Evolutionary conservation across 2,329 filamentous ascomycete genomes (phyloP), one percentile per base, ranked within the genome.

Genomic region (Ophiostoma fasciatum): DNA sequence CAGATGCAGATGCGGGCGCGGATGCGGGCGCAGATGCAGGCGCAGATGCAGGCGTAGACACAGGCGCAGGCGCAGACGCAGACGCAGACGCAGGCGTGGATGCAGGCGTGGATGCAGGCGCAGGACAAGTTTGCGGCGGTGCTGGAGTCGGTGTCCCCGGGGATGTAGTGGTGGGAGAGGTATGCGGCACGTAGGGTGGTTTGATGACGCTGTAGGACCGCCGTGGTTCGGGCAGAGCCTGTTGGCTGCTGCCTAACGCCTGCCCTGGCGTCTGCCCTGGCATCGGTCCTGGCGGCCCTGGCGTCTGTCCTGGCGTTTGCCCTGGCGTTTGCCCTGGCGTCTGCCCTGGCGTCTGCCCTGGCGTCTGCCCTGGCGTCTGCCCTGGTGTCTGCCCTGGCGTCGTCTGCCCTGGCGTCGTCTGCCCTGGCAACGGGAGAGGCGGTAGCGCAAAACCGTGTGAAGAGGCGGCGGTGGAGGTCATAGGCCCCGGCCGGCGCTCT

Each of bases 151-250:
- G n/a, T n/a, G n/a, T n/a, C n/a, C n/a, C 17, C 10, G 33, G 27
- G 2, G 36, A 8, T 9, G 35, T 33, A n/a, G 23, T 25, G 6
- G 31, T 34, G 8, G 45, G 43, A 12, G 44, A 41, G 20, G 46
- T 42, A 35, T 48, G 47, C 18, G 42, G 45, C 11, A 46, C 45
- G 14, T 48, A 46, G 1, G 43, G 47, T 3, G 46, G 48, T 20
- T 50, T 48, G 32, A 47, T 44, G 12, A 46, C 42, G 35, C 42
- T 51, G 36, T 48, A 47, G 5, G 46, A 48, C 31, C 36, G 37
- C 18, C 40, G 44, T 3, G 35, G 45, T 29, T 42, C 45, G 8
- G 34, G 18, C 8, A n/a, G n/a, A n/a, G n/a, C n/a, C n/a, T n/a
- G n/a, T n/a, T n/a, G n/a, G n/a, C n/a, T n/a, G n/a, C n/a, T n/a